Evolutionary conservation across 2,329 filamentous ascomycete genomes (phyloP).

Genomic region (Talaromyces sp.): DNA sequence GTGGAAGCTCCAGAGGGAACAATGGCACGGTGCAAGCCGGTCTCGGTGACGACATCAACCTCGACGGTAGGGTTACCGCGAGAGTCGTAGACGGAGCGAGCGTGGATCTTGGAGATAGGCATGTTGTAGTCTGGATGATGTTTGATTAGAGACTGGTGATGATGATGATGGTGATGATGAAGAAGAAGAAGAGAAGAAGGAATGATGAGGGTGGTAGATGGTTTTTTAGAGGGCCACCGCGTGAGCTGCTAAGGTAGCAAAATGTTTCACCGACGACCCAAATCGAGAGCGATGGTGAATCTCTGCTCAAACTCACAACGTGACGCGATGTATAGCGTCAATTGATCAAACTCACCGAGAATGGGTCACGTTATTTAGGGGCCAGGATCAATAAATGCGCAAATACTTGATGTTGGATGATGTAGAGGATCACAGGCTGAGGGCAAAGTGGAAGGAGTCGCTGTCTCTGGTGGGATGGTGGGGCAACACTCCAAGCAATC

Average conservation of each 20-base stretch:
- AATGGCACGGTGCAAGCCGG: slow-evolving; percentile 93
- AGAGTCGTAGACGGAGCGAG: slow-evolving; percentile 96
- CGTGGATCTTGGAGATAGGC: slow-evolving; percentile 86
- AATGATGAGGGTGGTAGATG: slow-evolving; percentile 5
- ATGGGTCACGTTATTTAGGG: slow-evolving; percentile 1
- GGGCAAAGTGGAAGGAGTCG: neutral
- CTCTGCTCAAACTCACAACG: slow-evolving; percentile 16
- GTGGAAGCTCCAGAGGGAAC: slow-evolving; percentile 96
- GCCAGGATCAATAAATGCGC: neutral
- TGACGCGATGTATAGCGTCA: slow-evolving; percentile 16
- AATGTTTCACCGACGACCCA: slow-evolving; percentile 38
- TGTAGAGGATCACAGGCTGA: neutral
- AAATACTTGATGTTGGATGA: neutral
- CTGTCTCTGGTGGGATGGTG: slow-evolving; percentile 17
- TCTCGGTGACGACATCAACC: slow-evolving; percentile 95
- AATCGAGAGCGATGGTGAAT: slow-evolving; percentile 25
- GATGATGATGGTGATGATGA: neutral
- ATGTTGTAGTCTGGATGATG: slow-evolving; percentile 51
- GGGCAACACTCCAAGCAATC: slow-evolving; percentile 18
- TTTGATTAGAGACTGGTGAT: slow-evolving; percentile 4
- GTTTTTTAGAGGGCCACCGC: slow-evolving; percentile 12
- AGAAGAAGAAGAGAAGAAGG: slow-evolving; percentile 13
- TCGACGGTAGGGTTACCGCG: slow-evolving; percentile 97
- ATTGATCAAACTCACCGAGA: slow-evolving; percentile 7
- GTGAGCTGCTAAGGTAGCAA: slow-evolving; percentile 30